These are phyloP conservation scores for Penicillium canescens DNA, from an alignment of 495 filamentous ascomycete species.

Conservation along the genomic window DNA sequence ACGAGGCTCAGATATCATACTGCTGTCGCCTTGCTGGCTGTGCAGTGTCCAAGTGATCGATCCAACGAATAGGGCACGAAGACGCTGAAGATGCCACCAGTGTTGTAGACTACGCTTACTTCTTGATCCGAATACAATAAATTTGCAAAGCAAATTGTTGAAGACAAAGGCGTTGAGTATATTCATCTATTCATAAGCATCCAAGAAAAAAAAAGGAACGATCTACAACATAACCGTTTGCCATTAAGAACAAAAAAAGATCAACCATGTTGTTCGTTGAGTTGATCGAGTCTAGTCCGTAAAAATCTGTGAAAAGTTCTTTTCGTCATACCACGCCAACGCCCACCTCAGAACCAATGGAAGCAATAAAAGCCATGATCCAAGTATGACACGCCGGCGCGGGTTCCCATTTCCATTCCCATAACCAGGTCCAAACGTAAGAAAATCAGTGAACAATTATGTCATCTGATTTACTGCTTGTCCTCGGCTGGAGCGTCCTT, in stretches of 20 bases:
- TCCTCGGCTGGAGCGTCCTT: slow-evolving; percentile 26
- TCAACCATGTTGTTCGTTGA: slow-evolving; percentile 5
- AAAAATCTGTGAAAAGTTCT: slow-evolving; percentile 27
- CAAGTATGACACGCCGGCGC: background rate
- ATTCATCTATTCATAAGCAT: slow-evolving; percentile 30
- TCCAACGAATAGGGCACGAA: no score
- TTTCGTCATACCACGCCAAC: slow-evolving; percentile 28
- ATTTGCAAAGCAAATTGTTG: background rate
- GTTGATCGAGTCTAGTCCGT: slow-evolving; percentile 23
- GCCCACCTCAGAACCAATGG: background rate
- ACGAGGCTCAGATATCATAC: no score
- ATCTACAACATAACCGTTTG: slow-evolving; percentile 32
- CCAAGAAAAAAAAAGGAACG: slow-evolving; percentile 12
- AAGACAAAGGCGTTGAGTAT: slow-evolving; percentile 15
- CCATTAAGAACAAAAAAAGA: slow-evolving; percentile 24
- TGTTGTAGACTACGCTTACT: background rate
- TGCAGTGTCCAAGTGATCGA: no score
- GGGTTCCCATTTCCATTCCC: background rate
- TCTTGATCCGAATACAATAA: background rate
- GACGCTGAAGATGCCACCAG: no score
- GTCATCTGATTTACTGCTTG: slow-evolving; percentile 38
- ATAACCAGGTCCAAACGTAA: background rate
- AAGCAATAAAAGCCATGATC: background rate
- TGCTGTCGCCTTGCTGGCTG: no score
- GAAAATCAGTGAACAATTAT: slow-evolving; percentile 3